Percentiles rank a stretch among this genome's conserved stretches.
phyloP scores from a whole-genome alignment of 805 yeast species.

The Candida corydali region DNA sequence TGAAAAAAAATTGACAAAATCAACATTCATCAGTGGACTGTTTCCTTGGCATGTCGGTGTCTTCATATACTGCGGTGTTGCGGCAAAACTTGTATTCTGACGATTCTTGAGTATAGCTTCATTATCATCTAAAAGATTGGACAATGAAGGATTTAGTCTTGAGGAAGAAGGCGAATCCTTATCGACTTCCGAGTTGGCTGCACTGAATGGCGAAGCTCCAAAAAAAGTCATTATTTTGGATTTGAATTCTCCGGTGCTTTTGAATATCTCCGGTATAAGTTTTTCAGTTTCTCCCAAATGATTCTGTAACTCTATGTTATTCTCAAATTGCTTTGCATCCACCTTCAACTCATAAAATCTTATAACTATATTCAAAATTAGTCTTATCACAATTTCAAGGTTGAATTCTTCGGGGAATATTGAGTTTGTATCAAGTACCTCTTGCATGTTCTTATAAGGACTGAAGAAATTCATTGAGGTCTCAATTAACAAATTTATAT shows the following conservation, averaged over 20 bases:
- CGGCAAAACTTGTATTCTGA: neutral
- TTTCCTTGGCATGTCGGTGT: neutral
- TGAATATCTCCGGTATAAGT: constrained; percentile 16
- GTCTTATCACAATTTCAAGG: constrained; percentile 13
- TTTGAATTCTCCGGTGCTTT: constrained; percentile 6
- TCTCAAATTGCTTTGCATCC: constrained; percentile 11
- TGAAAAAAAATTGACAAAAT: constrained; percentile 8
- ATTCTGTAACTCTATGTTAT: constrained; percentile 13
- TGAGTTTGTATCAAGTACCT: no score
- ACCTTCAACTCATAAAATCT: constrained; percentile 15
- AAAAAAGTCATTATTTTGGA: constrained; percentile 7
- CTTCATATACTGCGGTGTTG: neutral
- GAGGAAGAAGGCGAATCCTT: constrained; percentile 12
- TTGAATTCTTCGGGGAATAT: constrained; percentile 6
- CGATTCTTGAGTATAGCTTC: neutral
- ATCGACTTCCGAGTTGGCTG: neutral
- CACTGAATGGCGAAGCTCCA: constrained; percentile 11
- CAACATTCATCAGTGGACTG: constrained; percentile 1
- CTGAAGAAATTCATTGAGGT: constrained; percentile 10
- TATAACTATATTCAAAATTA: constrained; percentile 18
- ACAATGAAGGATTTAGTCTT: constrained; percentile 20
- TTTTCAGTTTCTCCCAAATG: constrained; percentile 16
- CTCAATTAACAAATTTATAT: constrained; percentile 27
- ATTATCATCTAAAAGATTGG: constrained; percentile 18
- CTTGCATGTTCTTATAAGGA: neutral